These are phyloP conservation scores for Glaciozyma martinii DNA, from an alignment of 768 basidiomycete genomes.

Conservation along the genomic window DNA sequence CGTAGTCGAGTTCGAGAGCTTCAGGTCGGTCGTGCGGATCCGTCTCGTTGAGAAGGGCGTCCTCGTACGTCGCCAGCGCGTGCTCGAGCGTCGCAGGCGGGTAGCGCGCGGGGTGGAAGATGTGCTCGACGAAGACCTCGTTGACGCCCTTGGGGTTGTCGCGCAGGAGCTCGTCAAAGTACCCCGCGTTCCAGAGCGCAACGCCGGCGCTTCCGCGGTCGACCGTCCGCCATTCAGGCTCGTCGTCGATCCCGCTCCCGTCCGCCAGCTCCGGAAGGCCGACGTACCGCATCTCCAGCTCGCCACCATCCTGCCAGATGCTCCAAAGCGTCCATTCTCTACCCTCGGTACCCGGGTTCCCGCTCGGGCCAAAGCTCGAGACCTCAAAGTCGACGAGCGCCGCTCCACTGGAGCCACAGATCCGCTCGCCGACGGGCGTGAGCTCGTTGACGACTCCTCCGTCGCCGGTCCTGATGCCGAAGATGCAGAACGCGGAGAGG, in stretches of 20 bases:
- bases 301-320: conserved; percentile 57
- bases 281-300: conserved; percentile 6
- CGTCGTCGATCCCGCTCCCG: conserved; percentile 10
- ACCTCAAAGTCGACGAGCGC: conserved; percentile 33
- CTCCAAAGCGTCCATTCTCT: conserved; percentile 53
- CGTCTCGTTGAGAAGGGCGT: conserved; percentile 57
- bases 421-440: conserved; percentile 12
- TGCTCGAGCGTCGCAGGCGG: conserved; percentile 69
- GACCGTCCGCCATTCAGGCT: conserved; percentile 35
- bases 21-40: conserved; percentile 28
- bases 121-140: conserved; percentile 67
- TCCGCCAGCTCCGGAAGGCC: conserved; percentile 23
- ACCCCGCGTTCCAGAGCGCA: conserved; percentile 54
- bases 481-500: conserved; percentile 47
- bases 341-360: conserved; percentile 43
- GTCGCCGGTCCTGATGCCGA: conserved; percentile 4
- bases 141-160: conserved; percentile 52
- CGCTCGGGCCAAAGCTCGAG: conserved; percentile 5
- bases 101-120: conserved; percentile 82
- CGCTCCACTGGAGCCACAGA: conserved; percentile 20
- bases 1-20: conserved; percentile 54
- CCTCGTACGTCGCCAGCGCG: conserved; percentile 73
- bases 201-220: conserved; percentile 19
- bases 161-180: conserved; percentile 73
- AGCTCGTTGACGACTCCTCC: conserved; percentile 8